Evolutionary conservation across 139 green algal genomes (phyloP).

Genomic region (Gonium pectorale): DNA sequence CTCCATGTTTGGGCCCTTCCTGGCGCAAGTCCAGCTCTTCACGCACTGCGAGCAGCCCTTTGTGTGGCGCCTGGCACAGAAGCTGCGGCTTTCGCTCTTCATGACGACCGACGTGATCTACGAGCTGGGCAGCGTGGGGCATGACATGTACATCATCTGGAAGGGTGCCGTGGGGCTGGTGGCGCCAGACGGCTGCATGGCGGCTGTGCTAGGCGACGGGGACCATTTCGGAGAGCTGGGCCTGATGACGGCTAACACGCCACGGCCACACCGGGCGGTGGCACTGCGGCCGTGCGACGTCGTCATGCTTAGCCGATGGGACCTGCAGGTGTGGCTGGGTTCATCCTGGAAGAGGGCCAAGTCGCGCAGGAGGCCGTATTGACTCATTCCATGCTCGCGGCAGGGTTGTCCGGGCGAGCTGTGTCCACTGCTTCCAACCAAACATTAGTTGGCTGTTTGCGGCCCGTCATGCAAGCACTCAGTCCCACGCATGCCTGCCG

Average conservation of each 20-base stretch:
- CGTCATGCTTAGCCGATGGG: constrained; percentile 13
- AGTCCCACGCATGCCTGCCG: no score
- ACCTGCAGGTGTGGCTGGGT: constrained; percentile 30
- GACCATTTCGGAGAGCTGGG: constrained; percentile 41
- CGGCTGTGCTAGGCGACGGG: constrained; percentile 6
- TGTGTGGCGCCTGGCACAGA: constrained; percentile 4
- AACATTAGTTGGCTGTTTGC: no score
- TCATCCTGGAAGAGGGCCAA: no score
- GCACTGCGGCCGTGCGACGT: constrained; percentile 14
- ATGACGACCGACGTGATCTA: constrained; percentile 22
- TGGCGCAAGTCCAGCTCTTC: constrained; percentile 29
- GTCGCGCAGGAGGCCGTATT: no score
- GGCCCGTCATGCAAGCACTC: no score
- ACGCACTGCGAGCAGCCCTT: constrained; percentile 32
- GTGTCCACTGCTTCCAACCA: no score
- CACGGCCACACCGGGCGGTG: constrained; percentile 20
- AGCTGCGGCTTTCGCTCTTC: constrained; percentile 17
- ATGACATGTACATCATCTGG: constrained; percentile 39
- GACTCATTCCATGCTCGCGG: no score
- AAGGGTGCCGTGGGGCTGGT: constrained; percentile 36
- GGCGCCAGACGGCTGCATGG: background rate
- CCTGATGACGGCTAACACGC: background rate
- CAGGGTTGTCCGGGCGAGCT: no score
- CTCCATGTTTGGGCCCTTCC: background rate
- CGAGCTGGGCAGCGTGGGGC: constrained; percentile 7